Base-by-base conservation (phyloP, 192 early-diverging fungal genomes). In the Paraglomus occultum region DNA sequence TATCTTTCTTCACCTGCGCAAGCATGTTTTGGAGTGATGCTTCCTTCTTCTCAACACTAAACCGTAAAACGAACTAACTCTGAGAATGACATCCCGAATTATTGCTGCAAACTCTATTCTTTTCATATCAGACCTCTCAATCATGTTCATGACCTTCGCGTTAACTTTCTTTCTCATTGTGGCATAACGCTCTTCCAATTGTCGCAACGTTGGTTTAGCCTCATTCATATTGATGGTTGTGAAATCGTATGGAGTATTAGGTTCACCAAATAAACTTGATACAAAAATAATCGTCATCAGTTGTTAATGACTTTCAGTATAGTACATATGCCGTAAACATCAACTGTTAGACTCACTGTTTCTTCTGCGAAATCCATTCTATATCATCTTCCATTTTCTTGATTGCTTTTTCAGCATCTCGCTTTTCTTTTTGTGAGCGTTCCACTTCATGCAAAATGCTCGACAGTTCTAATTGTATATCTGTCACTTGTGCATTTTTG, bases 91-190 rank as follows among this genome's bases (percentile, higher is more conserved):
- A 31, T 52, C 48, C 8, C 15, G 11, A 75, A 50, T 43, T 17
- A 62, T 14, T 43, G 43, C 58, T 40, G 50, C n/a, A 54, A 55
- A 20, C 42, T n/a, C 17, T 47, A 67, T 69, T 45, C 51, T n/a
- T 20, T 49, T 39, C 17, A 66, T 38, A 59, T 73, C 78, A 67
- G 79, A 92, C 83, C 86, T 90, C 65, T 97, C 96, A 72, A 95
- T 92, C 76, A 91, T 95, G 52, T 91, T 91, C 93, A 98, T 92
- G n/a, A 96, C 97, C 22, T 91, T 90, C 8, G 84, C 89, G 70
- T 99, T 95, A 45, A 96, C 89, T 55, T 87, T 93, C 59, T 91
- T 90, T 58, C 89, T 87, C 82, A 97, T 83, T 17, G 79, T 82
- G 7, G 93, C 87, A 77, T 92, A 86, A 67, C 90, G 88, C 43